phyloP scores from a whole-genome alignment of 352 stramenopile species.

The Phytophthora cajani region DNA sequence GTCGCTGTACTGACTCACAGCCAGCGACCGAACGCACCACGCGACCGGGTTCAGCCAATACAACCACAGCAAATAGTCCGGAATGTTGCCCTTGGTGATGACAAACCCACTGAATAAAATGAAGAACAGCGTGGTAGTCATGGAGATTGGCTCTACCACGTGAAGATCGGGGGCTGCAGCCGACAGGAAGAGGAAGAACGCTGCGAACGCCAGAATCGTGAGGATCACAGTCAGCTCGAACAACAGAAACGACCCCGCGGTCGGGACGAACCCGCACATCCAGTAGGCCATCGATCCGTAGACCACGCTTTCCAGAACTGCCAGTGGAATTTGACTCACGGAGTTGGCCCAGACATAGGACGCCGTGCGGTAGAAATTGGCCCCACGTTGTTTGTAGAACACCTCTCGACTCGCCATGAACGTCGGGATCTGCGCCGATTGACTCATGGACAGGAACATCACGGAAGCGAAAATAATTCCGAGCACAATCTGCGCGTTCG shows the following conservation, averaged over 20 bases:
- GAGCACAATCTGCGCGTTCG: conserved; percentile 46
- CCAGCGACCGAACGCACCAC: conserved; percentile 43
- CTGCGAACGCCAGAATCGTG: conserved; percentile 41
- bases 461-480: conserved; percentile 77
- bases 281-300: conserved; percentile 84
- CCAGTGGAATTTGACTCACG: conserved; percentile 39
- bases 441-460: conserved; percentile 73
- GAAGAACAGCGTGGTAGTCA: conserved; percentile 43
- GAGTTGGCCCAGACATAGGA: conserved; percentile 60
- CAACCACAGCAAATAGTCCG: conserved; percentile 33
- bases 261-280: conserved; percentile 61
- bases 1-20: conserved; percentile 38
- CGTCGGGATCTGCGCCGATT: conserved; percentile 70
- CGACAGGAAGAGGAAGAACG: conserved; percentile 53
- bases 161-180: conserved; percentile 32
- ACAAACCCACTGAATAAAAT: conserved; percentile 50
- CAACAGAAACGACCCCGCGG: conserved; percentile 34
- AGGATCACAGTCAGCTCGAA: conserved; percentile 46
- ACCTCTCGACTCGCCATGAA: conserved; percentile 64
- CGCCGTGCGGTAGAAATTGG: conserved; percentile 74
- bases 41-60: conserved; percentile 57
- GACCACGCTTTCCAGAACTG: conserved; percentile 55
- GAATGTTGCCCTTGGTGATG: conserved; percentile 46
- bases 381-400: conserved; percentile 83
- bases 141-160: conserved; percentile 45